Conservation (phyloP, 192 early-diverging fungal species). For the Pecoramyces ruminantium region DNA sequence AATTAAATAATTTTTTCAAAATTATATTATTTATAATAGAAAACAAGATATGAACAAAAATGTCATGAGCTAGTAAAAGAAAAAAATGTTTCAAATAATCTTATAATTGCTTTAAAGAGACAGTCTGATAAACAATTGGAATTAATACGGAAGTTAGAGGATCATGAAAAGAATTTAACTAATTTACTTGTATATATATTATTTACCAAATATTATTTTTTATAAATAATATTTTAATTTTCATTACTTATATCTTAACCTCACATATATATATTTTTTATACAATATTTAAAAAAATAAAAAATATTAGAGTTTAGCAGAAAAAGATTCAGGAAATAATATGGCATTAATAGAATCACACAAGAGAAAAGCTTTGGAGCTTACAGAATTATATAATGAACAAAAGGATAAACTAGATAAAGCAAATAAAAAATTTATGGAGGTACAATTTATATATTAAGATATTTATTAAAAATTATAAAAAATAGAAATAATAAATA, state of each 20-base stretch:
- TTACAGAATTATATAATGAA: constrained; percentile 35
- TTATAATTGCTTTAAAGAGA: constrained; percentile 46
- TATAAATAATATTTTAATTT: no score
- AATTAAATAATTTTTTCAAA: no score
- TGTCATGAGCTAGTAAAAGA: constrained; percentile 52
- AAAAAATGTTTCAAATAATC: constrained; percentile 41
- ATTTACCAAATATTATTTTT: no score
- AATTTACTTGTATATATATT: constrained; percentile 39
- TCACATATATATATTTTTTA: no score
- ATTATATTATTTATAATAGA: no score
- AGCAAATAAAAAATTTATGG: constrained; percentile 30
- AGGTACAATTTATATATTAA: constrained; percentile 18
- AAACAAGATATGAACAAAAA: constrained; percentile 71
- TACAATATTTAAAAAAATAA: no score
- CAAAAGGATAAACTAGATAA: constrained; percentile 44
- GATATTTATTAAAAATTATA: background rate
- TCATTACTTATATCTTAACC: no score
- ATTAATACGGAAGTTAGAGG: constrained; percentile 59
- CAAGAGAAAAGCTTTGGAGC: constrained; percentile 30
- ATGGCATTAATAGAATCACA: constrained; percentile 20
- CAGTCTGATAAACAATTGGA: constrained; percentile 75
- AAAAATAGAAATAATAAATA: background rate
- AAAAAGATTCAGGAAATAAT: constrained; percentile 36
- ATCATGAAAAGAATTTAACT: constrained; percentile 50
- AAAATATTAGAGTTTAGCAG: constrained; percentile 34